Base-by-base conservation (phyloP, 345 rosid species). In the Euphorbia tirucalli region DNA sequence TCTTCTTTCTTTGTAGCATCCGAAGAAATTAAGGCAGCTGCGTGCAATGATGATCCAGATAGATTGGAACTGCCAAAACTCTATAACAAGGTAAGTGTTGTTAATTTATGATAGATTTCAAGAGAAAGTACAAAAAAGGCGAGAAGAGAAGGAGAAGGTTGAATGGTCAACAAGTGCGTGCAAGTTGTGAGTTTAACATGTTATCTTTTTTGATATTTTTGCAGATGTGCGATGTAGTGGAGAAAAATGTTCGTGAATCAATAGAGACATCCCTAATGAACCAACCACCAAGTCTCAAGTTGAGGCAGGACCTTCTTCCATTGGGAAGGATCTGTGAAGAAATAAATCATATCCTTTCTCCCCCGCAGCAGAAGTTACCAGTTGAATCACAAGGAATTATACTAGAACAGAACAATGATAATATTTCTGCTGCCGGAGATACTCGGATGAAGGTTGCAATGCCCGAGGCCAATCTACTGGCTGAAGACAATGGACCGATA, bases 191-290 rank as follows among this genome's bases (percentile, higher is more conserved):
- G 46, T 31, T 39, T 61, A 55, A 31, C 25, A 16, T 1, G 52
- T 46, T 11, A 28, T 35, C 16, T 30, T 41, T 71, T 74, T 22
- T n/a, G 25, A 32, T 76, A 62, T 65, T 70, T 18, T 61, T 50
- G 72, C 78, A 95, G 99, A 79, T 88, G 77, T 92, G 96, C 81
- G 83, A 81, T 64, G 70, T 80, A 32, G 25, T 93, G 68, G 89
- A 86, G 57, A 85, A 87, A 31, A 83, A 84, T 58, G 84, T 64
- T 64, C 79, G 66, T 19, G 93, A 86, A 69, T 71, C 81, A 39
- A 78, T 83, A 35, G 81, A 83, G 76, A 70, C 78, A 58, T 55
- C 82, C 39, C 43, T 70, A 19, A 66, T 80, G 14, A 68, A 74
- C 55, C 64, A 58, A 31, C 75, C 78, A 3, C 79, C 85, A 0